Evolutionary conservation across 306 rosid genomes (phyloP).

Genomic region (Pterocarpus santalinus): DNA sequence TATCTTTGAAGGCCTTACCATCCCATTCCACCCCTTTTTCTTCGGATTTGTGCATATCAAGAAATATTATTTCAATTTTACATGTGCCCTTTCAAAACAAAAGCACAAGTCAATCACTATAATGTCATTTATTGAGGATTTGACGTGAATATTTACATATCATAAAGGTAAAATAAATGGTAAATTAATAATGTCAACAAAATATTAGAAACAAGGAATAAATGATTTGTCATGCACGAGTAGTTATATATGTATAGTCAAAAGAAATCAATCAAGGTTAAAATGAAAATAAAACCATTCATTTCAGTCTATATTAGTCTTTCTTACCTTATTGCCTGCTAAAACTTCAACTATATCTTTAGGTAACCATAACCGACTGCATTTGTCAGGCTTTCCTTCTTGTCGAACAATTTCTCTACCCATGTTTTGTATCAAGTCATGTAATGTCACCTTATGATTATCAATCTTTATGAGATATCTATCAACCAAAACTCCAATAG

Average conservation of each 20-base stretch:
- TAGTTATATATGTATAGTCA: no score
- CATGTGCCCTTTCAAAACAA: background rate
- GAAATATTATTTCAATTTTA: background rate
- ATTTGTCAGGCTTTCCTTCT: background rate
- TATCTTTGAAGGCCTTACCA: background rate
- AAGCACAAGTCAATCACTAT: no score
- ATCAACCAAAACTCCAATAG: slow-evolving; percentile 1
- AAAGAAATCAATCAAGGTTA: background rate
- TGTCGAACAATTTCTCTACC: slow-evolving; percentile 35
- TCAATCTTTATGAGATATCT: slow-evolving; percentile 32
- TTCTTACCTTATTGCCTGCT: background rate
- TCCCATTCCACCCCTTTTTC: background rate
- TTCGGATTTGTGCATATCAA: background rate
- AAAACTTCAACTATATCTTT: slow-evolving; percentile 8
- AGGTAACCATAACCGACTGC: slow-evolving; percentile 3
- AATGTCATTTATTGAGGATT: no score
- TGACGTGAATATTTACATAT: no score
- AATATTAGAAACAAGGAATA: no score
- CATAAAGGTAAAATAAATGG: no score
- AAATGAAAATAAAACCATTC: background rate
- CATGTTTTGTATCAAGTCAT: slow-evolving; percentile 24
- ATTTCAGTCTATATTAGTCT: background rate
- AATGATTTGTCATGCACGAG: background rate
- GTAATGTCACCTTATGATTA: background rate
- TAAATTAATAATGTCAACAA: no score